Evolutionary conservation across 306 rosid species (phyloP).

Genomic region (Pterocarpus santalinus): DNA sequence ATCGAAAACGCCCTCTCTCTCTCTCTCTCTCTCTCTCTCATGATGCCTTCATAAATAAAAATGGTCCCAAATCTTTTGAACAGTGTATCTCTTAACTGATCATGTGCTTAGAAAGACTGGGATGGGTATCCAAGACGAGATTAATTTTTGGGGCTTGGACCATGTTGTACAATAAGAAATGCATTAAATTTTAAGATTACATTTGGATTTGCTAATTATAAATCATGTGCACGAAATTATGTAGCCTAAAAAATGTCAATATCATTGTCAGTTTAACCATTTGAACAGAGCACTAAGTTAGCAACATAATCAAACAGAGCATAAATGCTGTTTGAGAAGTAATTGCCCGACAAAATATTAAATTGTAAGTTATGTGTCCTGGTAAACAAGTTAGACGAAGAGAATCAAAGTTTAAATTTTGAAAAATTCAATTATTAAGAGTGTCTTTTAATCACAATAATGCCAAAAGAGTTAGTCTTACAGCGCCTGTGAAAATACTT

Average conservation of each 20-base stretch:
- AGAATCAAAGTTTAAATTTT: too few relatives aligned
- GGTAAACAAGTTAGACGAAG: too few relatives aligned
- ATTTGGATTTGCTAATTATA: conserved; percentile 42
- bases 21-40: background rate
- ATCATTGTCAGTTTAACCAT: conserved; percentile 35
- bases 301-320: conserved; percentile 30
- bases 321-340: conserved; percentile 39
- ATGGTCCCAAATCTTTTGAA: conserved; percentile 48
- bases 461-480: too few relatives aligned
- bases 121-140: conserved; percentile 39
- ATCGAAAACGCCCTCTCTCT: background rate
- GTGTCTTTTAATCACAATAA: too few relatives aligned
- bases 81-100: conserved; percentile 1
- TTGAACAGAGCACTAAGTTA: conserved; percentile 2
- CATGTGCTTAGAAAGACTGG: conserved; percentile 48
- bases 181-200: conserved; percentile 43
- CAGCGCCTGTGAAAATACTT: too few relatives aligned
- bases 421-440: too few relatives aligned
- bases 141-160: conserved; percentile 41
- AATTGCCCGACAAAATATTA: conserved; percentile 41
- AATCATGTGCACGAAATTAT: conserved; percentile 48
- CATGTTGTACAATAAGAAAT: conserved; percentile 36
- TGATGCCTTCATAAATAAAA: conserved; percentile 32
- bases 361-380: background rate
- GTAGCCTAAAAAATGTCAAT: conserved; percentile 41